Evolutionary conservation across 164 flowering plant genomes (phyloP), one percentile per base, ranked within the genome.

Genomic region (Pachysandra terminalis): DNA sequence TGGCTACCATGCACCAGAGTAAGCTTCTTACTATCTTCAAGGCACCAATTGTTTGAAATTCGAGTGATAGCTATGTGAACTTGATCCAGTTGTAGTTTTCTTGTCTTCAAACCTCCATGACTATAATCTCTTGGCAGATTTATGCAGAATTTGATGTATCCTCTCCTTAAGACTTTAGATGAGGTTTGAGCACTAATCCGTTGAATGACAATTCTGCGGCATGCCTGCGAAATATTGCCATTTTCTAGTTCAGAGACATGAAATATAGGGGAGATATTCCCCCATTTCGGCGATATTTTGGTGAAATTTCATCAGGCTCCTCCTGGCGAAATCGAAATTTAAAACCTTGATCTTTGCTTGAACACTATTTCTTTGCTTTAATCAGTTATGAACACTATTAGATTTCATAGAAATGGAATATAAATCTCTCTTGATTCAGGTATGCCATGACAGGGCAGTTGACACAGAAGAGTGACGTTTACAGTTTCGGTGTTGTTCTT

Each of bases 1-100:
- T 68, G 90, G 90, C 40, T 88, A 88, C 75, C 93, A 88, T 77
- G 93, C 93, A 56, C 93, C 90, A 60, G 90, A 88, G 93, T 86
- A 79, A 58, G 59, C 26, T 16, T 58, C 24, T 14, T 8, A 3
- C 16, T 10, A 45, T 45, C 10, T 10, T 13, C 51, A 45, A 12
- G 51, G 10, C 15, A 45, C 51, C 51, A 45, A 10, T 45, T 45
- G 15, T 10, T 15, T 45, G 10, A 10, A 5, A 45, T 12, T 10
- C 10, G 1, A 45, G 1, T 10, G 9, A 45, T 45, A 45, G 37
- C 37, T 32, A 3, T 32, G 7, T 3, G 37, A 32, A 32, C 37
- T 7, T 32, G 37, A 32, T 32, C 37, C 37, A 32, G 37, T 32
- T 32, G 37, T 7, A 32, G 37, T 32, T 32, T 3, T 32, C 7